A percentile compares a stretch with the other conserved stretches of the same genome.
These are phyloP conservation scores for Exsudoporus frostii DNA, from an alignment of 768 basidiomycete genomes.

Conservation along the genomic window DNA sequence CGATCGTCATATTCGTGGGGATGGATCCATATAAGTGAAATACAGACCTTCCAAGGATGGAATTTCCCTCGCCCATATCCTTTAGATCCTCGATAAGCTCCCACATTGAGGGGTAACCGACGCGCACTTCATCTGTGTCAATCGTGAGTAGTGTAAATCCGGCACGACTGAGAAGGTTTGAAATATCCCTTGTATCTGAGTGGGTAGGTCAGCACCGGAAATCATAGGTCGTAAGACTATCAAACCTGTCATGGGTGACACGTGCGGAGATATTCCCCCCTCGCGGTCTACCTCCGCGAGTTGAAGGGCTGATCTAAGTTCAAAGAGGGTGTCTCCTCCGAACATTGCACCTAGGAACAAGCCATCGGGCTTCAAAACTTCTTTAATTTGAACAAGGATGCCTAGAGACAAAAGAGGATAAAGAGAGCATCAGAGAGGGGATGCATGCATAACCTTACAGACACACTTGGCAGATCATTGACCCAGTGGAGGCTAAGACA, in stretches of 20 bases:
- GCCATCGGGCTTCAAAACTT: conserved; percentile 84
- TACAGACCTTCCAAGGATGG: conserved; percentile 75
- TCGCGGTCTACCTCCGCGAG: conserved; percentile 91
- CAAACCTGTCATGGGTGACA: conserved; percentile 97
- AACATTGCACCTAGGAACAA: conserved; percentile 93
- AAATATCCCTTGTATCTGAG: conserved; percentile 87
- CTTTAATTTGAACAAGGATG: conserved; percentile 79
- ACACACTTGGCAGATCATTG: conserved; percentile 89
- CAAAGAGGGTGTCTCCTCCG: conserved; percentile 95
- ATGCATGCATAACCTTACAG: background rate
- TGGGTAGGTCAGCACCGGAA: conserved; percentile 2
- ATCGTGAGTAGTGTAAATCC: conserved; percentile 94
- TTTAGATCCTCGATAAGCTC: conserved; percentile 91
- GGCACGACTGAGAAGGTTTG: conserved; percentile 87
- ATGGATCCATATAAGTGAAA: background rate
- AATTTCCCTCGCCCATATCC: conserved; percentile 96
- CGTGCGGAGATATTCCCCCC: conserved; percentile 93
- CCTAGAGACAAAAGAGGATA: conserved; percentile 42
- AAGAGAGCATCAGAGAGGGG: background rate
- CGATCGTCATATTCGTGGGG: background rate
- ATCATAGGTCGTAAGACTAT: background rate
- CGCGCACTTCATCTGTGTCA: conserved; percentile 89
- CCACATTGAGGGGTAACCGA: conserved; percentile 93
- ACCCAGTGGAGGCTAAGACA: conserved; percentile 95
- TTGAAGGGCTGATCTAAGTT: conserved; percentile 91